Conservation (phyloP, 73 alveolate genomes). For the Paramecium caudatum region DNA sequence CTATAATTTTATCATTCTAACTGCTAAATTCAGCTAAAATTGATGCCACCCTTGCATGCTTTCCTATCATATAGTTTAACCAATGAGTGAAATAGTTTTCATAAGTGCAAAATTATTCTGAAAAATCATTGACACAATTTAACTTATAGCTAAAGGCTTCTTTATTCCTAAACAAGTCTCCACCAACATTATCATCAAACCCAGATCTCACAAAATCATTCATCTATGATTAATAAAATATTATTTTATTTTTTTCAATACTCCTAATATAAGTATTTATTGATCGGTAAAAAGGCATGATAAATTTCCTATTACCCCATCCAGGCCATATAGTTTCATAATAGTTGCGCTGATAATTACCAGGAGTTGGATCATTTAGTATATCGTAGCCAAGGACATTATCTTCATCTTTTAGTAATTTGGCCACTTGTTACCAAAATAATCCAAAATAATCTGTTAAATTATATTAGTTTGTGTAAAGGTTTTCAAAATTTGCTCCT, state of each 20-base stretch:
- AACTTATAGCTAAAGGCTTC: conserved; percentile 1
- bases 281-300: conserved; percentile 4
- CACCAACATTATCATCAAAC: background rate
- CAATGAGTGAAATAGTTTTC: background rate
- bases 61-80: background rate
- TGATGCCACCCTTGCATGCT: background rate
- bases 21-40: conserved; percentile 12
- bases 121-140: background rate
- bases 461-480: background rate
- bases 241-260: background rate
- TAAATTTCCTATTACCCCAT: conserved; percentile 6
- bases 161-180: background rate
- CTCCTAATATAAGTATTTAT: background rate
- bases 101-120: background rate
- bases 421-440: conserved; percentile 31
- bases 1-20: background rate
- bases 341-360: background rate
- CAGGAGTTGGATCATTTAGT: background rate
- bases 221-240: background rate
- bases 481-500: background rate
- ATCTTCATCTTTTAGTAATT: background rate
- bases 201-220: conserved; percentile 29
- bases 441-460: conserved; percentile 7
- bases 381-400: background rate
- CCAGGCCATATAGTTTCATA: conserved; percentile 35